Evolutionary conservation across 2,329 filamentous ascomycete genomes (phyloP).

Genomic region (Colletotrichum kahawae): DNA sequence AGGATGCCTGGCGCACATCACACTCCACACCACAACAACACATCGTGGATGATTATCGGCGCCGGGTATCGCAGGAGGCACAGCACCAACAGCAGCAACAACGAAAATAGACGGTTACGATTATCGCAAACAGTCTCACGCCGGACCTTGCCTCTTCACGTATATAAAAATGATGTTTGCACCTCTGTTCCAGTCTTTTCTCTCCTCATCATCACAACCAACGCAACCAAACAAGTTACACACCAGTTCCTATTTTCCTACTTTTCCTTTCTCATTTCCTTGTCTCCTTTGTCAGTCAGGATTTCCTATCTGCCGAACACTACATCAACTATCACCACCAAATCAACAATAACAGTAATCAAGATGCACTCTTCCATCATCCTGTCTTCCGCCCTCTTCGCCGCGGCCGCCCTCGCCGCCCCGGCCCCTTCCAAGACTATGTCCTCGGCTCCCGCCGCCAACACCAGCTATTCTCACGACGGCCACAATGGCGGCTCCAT

Average conservation of each 20-base stretch:
- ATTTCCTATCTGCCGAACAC: neutral
- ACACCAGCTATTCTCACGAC: neutral
- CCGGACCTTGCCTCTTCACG: neutral
- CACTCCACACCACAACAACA: neutral
- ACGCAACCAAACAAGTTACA: neutral
- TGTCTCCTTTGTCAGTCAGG: neutral
- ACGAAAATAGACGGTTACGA: neutral
- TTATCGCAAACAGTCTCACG: neutral
- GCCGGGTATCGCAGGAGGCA: neutral
- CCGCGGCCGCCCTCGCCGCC: constrained; percentile 19
- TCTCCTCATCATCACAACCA: neutral
- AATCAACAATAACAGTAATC: neutral
- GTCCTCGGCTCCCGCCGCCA: neutral
- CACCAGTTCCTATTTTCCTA: neutral
- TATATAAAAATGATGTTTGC: neutral
- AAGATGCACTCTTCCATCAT: constrained; percentile 21
- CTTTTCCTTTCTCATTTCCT: neutral
- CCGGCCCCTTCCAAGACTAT: neutral
- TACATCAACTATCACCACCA: neutral
- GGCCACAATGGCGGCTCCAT: constrained; percentile 14
- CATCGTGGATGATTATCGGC: neutral
- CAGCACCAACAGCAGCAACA: neutral
- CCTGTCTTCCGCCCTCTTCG: constrained; percentile 18
- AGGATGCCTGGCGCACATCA: neutral
- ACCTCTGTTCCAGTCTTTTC: neutral